A percentile compares a stretch with the other conserved stretches of the same genome.
Conservation (phyloP, 306 rosid genomes). For the Pterocarpus santalinus region DNA sequence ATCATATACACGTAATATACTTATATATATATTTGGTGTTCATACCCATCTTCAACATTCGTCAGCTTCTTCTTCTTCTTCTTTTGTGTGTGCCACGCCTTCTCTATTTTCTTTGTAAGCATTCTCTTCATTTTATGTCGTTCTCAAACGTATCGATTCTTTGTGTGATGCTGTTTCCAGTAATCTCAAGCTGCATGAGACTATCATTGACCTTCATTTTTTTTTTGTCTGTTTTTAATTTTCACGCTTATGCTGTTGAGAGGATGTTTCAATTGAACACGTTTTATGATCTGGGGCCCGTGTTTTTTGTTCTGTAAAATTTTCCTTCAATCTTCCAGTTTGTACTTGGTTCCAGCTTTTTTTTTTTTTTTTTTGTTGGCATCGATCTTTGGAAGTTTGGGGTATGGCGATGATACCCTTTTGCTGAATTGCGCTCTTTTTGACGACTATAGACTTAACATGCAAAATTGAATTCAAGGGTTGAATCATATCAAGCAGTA, state of each 20-base stretch:
- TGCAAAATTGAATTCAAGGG: constrained; percentile 44
- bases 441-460: constrained; percentile 44
- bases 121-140: constrained; percentile 38
- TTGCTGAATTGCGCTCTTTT: constrained; percentile 42
- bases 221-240: not conserved
- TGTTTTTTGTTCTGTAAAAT: constrained; percentile 29
- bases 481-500: constrained; percentile 22
- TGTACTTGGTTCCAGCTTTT: constrained; percentile 41
- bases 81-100: constrained; percentile 54
- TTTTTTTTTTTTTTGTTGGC: constrained; percentile 37
- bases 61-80: constrained; percentile 55
- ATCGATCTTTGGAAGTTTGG: constrained; percentile 52
- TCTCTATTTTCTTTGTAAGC: constrained; percentile 54
- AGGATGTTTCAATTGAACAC: constrained; percentile 49
- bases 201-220: constrained; percentile 40
- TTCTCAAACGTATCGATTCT: constrained; percentile 53
- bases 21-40: constrained; percentile 47
- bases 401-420: constrained; percentile 50
- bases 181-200: constrained; percentile 56
- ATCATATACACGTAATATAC: not conserved
- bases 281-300: constrained; percentile 65
- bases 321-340: constrained; percentile 31
- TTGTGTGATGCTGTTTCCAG: constrained; percentile 38
- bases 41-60: constrained; percentile 61
- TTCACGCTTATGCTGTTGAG: constrained; percentile 44